These are phyloP conservation scores for Malus orientalis DNA, from an alignment of 306 rosid species.

Conservation along the genomic window DNA sequence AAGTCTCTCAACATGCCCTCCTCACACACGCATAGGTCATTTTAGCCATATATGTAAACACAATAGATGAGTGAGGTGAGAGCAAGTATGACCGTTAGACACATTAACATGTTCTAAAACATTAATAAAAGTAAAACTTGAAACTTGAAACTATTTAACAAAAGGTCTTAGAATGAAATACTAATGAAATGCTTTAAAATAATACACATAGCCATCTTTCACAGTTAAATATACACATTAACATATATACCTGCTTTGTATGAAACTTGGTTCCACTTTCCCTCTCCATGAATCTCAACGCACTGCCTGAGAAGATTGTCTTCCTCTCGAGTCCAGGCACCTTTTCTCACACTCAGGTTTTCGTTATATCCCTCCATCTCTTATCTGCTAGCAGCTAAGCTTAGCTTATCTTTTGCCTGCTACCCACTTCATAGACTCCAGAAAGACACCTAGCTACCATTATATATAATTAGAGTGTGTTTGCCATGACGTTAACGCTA, in stretches of 20 bases:
- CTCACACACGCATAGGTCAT: too few relatives aligned
- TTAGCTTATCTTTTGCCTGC: background rate
- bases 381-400: background rate
- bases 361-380: background rate
- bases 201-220: too few relatives aligned
- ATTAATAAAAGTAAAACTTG: background rate
- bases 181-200: too few relatives aligned
- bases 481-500: too few relatives aligned
- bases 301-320: slow-evolving; percentile 14
- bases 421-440: background rate
- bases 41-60: too few relatives aligned
- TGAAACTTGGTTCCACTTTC: slow-evolving; percentile 22
- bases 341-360: slow-evolving; percentile 11
- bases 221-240: background rate
- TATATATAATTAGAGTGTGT: background rate
- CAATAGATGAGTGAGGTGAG: too few relatives aligned
- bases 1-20: too few relatives aligned
- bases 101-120: too few relatives aligned
- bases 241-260: slow-evolving; percentile 7
- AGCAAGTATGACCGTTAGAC: background rate
- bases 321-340: slow-evolving; percentile 22
- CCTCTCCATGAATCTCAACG: slow-evolving; percentile 13
- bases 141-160: background rate
- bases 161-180: too few relatives aligned
- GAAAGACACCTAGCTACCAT: too few relatives aligned